These are phyloP conservation scores for Quercus gilva DNA, from an alignment of 306 rosid genomes.

Conservation along the genomic window DNA sequence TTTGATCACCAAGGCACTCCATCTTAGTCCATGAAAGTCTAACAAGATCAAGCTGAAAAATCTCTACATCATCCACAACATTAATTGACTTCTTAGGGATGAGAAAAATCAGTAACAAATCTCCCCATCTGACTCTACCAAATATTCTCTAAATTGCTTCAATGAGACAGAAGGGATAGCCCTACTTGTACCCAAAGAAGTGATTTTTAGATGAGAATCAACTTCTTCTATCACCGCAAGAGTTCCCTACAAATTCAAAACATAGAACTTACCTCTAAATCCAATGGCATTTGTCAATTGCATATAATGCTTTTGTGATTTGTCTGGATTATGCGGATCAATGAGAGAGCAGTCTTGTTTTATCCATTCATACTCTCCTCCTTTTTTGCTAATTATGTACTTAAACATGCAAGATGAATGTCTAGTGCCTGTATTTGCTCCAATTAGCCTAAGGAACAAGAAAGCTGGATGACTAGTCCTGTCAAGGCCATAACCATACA, in stretches of 20 bases:
- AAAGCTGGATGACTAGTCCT: slow-evolving; percentile 23
- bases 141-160: slow-evolving; percentile 21
- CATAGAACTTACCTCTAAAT: slow-evolving; percentile 7
- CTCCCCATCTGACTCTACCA: slow-evolving; percentile 22
- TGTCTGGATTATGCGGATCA: not conserved
- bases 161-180: slow-evolving; percentile 17
- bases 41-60: slow-evolving; percentile 10
- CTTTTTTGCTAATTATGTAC: not conserved
- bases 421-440: slow-evolving; percentile 19
- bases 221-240: slow-evolving; percentile 5
- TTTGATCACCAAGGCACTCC: slow-evolving; percentile 13
- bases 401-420: slow-evolving; percentile 10
- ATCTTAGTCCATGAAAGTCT: slow-evolving; percentile 14
- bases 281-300: slow-evolving; percentile 28
- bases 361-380: slow-evolving; percentile 13
- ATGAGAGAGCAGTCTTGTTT: slow-evolving; percentile 17
- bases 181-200: slow-evolving; percentile 17
- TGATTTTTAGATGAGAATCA: not conserved
- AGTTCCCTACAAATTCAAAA: not conserved
- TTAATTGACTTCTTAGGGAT: slow-evolving; percentile 10
- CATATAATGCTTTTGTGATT: not conserved
- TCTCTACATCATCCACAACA: slow-evolving; percentile 19
- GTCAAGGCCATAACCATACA: slow-evolving; percentile 11
- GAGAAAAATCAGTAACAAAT: slow-evolving; percentile 21
- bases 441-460: not conserved